Conservation (phyloP, 306 rosid species). For the Ochetophila trinervis region DNA sequence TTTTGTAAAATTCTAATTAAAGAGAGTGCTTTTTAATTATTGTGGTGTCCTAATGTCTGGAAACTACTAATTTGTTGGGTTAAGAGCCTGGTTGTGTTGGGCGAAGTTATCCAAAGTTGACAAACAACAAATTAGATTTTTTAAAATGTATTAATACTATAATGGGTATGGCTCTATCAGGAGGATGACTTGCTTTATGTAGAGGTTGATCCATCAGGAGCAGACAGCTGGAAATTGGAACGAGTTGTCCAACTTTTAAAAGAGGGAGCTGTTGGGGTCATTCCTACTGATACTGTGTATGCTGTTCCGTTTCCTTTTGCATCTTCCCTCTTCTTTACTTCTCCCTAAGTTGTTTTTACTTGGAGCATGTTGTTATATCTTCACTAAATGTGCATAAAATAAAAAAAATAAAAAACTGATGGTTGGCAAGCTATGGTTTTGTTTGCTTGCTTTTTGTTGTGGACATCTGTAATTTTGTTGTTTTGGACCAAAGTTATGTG, state of each 20-base stretch:
- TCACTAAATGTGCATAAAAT: no score
- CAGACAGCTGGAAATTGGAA: conserved; percentile 82
- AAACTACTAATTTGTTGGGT: no score
- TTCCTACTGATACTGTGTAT: conserved; percentile 90
- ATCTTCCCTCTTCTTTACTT: background rate
- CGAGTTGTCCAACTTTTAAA: conserved; percentile 56
- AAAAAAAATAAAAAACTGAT: no score
- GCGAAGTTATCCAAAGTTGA: background rate
- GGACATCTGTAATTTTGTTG: background rate
- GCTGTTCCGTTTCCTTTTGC: conserved; percentile 1
- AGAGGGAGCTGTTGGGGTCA: conserved; percentile 88
- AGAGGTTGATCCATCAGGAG: conserved; percentile 69
- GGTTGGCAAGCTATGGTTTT: background rate
- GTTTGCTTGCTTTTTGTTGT: background rate
- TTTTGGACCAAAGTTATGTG: background rate
- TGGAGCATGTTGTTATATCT: no score
- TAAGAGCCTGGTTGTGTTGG: no score
- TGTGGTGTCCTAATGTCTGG: no score
- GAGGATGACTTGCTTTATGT: conserved; percentile 69
- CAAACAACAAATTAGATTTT: background rate
- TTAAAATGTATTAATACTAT: background rate
- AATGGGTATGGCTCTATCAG: conserved; percentile 26
- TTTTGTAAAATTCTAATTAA: no score
- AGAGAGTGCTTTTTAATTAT: no score
- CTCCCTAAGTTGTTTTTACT: no score